Evolutionary conservation across 164 flowering plant genomes (phyloP), one percentile per base, ranked within the genome.

Genomic region (Santalum album): DNA sequence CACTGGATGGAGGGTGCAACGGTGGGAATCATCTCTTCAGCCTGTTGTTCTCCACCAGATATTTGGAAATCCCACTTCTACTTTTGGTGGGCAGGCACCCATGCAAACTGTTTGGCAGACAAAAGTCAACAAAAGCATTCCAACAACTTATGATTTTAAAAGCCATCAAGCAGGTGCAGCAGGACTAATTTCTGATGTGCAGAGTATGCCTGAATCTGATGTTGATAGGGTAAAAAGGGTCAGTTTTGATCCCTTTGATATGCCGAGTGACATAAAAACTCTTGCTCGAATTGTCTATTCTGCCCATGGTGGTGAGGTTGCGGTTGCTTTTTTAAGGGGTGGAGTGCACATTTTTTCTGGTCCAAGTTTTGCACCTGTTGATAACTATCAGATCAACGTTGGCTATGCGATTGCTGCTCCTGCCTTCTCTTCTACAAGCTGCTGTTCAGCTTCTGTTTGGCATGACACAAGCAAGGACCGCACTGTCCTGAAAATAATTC

Each of bases 1-100:
- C 58, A 90, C 92, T 20, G 97, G 99, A 49, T 94, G 99, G 99
- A 80, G 99, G 67, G 96, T 94, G 62, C 99, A 94, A 63, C 85
- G 97, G 9, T 94, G 99, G 99, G 96, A 94, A 68, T 87, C 99
- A 50, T 80, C 96, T 68, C 81, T 90, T 57, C 84, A 94, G 76
- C 84, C 84, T 64, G 97, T 90, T 64, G 97, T 87, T 52, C 91
- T 94, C 58, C 99, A 94, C 73, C 97, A 70, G 47, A 82, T 94
- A 66, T 94, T 94, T 72, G 97, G 92, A 53, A 94, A 73, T 63
- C 95, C 97, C 20, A 72, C 87, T 52, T 78, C 99, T 34, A 79
- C 75, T 72, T 84, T 81, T 65, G 87, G 92, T 34, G 97, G 89
- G 56, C 90, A 87, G 76, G 69, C 86, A 32, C 99, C 99, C 3